A percentile compares a stretch with the other conserved stretches of the same genome.
These are phyloP conservation scores for Pinus taeda DNA, from an alignment of 75 land plant genomes.

Conservation along the genomic window DNA sequence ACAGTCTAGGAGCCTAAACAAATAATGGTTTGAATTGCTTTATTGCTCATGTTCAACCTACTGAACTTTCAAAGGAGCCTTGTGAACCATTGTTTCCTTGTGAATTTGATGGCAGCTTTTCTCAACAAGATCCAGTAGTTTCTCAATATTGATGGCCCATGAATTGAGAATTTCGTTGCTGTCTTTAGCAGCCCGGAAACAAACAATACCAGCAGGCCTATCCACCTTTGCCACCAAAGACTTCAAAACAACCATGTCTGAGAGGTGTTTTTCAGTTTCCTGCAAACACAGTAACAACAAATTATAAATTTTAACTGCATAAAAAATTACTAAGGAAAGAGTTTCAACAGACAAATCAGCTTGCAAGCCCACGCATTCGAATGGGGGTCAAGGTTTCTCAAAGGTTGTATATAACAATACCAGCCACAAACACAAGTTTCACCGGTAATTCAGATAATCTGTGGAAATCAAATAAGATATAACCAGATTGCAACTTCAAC, in stretches of 20 bases:
- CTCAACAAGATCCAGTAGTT: conserved; percentile 94
- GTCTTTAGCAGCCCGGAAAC: conserved; percentile 73
- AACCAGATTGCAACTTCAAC: conserved; percentile 1
- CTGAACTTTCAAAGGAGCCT: conserved; percentile 80
- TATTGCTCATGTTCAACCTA: background rate
- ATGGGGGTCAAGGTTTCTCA: too few species aligned
- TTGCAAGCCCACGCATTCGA: background rate
- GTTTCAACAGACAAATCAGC: background rate
- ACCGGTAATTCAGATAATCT: background rate
- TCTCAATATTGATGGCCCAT: conserved; percentile 91
- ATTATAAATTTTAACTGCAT: background rate
- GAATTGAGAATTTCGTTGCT: conserved; percentile 94
- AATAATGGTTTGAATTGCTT: too few species aligned
- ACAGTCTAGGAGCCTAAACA: too few species aligned
- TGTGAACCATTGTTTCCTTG: conserved; percentile 99
- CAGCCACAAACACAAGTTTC: background rate
- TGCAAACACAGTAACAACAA: conserved; percentile 18
- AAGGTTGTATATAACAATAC: background rate
- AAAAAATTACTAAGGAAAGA: background rate
- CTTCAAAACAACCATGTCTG: conserved; percentile 97
- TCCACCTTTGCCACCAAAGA: conserved; percentile 90
- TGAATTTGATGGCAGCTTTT: conserved; percentile 99
- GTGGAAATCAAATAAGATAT: background rate
- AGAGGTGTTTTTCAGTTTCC: conserved; percentile 95
- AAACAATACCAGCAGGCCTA: conserved; percentile 83